Evolutionary conservation across 2,329 filamentous ascomycete genomes (phyloP), one percentile per base, ranked within the genome.

Genomic region (Aaosphaeria pasadenensis): DNA sequence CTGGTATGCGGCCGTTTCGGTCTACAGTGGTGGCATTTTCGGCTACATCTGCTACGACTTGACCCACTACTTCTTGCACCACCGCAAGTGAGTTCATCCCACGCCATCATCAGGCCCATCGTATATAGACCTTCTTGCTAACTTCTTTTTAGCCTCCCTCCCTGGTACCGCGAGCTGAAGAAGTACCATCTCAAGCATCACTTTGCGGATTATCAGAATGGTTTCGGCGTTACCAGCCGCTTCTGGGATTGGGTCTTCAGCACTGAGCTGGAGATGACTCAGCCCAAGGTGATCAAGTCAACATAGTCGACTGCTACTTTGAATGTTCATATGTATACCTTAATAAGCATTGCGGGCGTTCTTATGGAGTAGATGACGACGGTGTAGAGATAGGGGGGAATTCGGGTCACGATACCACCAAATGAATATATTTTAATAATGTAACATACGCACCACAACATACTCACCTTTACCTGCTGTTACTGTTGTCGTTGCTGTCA

Each of bases 1-100:
- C 71, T 97, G 91, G 91, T 81, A 88, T 70, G 82, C 86, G 7
- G 94, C 85, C 5, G 82, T 85, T 0, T 83, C 85, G 24, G 86
- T 90, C 4, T 99, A 81, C 76, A 92, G 86, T 62, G 94, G 94
- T 43, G 94, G 91, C 52, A 85, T 99, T 54, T 95, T 96, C 61
- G 94, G 94, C 48, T 99, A 99, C 70, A 81, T 96, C 53, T 91
- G 88, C 78, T 99, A 99, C 75, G 94, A 99, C 70, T 66, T 96
- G 76, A 99, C 94, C 1, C 94, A 99, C 72, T 99, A 97, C 79
- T 99, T 99, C 80, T 81, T 99, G 36, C 94, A 99, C 71, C 94
- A 99, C 76, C 84, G 88, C 74, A 95, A 90, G 81, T 85, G 69
- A 70, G 81, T 78, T 29, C 11, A 6, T 36, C 30, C 28, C 17